Base-by-base conservation (phyloP, 2,329 filamentous ascomycete genomes). In the Verticillium nubilum region DNA sequence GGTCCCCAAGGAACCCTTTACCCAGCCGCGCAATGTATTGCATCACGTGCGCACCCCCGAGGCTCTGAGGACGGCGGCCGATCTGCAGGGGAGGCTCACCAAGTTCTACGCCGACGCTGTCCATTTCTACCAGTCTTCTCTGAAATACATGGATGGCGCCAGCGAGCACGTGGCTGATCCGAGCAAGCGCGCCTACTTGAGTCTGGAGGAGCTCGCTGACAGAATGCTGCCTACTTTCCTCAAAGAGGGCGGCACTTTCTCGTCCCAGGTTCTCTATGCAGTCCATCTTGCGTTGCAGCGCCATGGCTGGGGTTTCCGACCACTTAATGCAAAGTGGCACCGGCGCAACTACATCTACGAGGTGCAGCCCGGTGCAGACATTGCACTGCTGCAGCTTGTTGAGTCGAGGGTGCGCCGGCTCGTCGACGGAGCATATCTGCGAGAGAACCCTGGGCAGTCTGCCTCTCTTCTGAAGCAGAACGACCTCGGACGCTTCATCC, bases 201-300 rank as follows among this genome's bases (percentile, higher is more conserved):
- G 77, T 33, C 68, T 86, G 7, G 74, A 79, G 56, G 77, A 85
- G 62, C 78, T 86, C 52, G 76, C 82, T 5, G 72, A 78, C 19
- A 65, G 73, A 23, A 64, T 84, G 23, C 71, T 83, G 12, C 72
- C 74, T 2, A 61, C 67, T 9, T 66, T 70, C 10, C 66, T 73
- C 42, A 76, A 73, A 60, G 61, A 64, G 1, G 68, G 71, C 25
- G 71, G 70, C 1, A 73, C 71, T 10, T 80, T 80, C 58, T 73
- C 79, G 0, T 64, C 79, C 1, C 67, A 78, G 28, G 79, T 81
- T 9, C 72, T 92, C 5, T 90, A 91, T 66, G 89, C 90, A 4
- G 85, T 92, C 6, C 87, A 92, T 64, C 83, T 83, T 59, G 82
- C 87, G 9, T 69, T 94, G 7, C 70, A 80, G 26, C 77, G 80